Base-by-base conservation (phyloP, 2,329 filamentous ascomycete genomes). In the Lecanicillium sp. region DNA sequence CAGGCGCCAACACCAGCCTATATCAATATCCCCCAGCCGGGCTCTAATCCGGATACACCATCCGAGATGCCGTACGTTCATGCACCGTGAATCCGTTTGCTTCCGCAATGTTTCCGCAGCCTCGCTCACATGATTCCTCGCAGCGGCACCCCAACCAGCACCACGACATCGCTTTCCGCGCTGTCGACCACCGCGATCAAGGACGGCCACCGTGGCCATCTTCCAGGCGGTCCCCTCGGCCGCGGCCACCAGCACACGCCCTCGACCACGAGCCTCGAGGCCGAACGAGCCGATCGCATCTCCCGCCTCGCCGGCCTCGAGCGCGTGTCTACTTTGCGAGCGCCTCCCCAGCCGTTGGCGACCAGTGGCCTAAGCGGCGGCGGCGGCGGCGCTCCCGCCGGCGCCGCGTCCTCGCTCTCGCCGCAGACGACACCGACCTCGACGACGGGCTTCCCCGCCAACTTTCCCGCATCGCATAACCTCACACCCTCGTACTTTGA, bases 121-220 rank as follows among this genome's bases (percentile, higher is more conserved):
- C 49, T 53, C 48, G 50, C 51, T 39, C 51, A 48, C 20, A 49
- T 39, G 42, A 55, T 43, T 43, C 55, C 42, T 43, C 55, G 47
- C 54, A 95, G 89, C 55, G 90, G 91, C 60, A 97, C 91, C 3
- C 91, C 91, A 3, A 96, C 93, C 55, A 95, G 89, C 56, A 86
- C 87, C 33, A 94, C 88, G 3, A 96, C 90, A 11, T 94, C 90
- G 44, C 84, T 97, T 60, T 95, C 89, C 21, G 84, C 90, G 33
- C 78, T 97, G 40, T 95, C 89, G 14, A 96, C 91, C 15, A 93
- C 89, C 11, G 91, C 91, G 44, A 95, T 95, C 75, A 95, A 96
- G 68, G 91, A 97, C 63, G 91, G 91, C 58, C 89, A 96, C 62
- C 87, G 89, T 52, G 91, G 91, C 54, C 82, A 90, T 62, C 76